These are phyloP conservation scores for Rostrohypoxylon terebratum DNA, from an alignment of 495 filamentous ascomycete species.

Conservation along the genomic window DNA sequence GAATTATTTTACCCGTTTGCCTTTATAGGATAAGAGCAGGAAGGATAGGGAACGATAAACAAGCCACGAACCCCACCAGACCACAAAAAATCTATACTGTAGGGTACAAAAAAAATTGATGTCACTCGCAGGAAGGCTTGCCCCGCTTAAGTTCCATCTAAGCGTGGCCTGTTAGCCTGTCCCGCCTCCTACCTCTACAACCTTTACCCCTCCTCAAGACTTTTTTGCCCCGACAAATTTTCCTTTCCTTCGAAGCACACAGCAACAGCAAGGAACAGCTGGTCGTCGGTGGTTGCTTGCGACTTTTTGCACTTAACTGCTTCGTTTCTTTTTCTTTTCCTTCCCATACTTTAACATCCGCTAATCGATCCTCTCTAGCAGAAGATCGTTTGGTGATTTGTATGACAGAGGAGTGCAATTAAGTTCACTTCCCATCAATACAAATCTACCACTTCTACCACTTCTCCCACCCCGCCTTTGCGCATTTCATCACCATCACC, in stretches of 20 bases:
- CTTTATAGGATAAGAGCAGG: conserved; percentile 24
- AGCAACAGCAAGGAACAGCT: conserved; percentile 31
- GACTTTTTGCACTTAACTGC: conserved; percentile 42
- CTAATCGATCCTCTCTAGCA: conserved; percentile 38
- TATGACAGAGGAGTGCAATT: conserved; percentile 38
- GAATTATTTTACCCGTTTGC: conserved; percentile 29
- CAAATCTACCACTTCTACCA: conserved; percentile 17
- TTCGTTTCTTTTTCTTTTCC: conserved; percentile 29
- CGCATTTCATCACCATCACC: too few species aligned
- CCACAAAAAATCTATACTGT: conserved; percentile 19
- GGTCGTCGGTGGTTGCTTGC: conserved; percentile 52
- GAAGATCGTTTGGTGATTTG: conserved; percentile 41
- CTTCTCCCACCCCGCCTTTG: conserved; percentile 33
- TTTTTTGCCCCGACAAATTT: conserved; percentile 41
- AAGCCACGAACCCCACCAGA: conserved; percentile 20
- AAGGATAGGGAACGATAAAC: background rate
- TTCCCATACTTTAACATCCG: conserved; percentile 23
- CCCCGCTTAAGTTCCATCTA: conserved; percentile 26
- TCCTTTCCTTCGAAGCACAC: conserved; percentile 44
- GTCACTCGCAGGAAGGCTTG: conserved; percentile 18
- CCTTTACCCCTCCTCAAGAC: conserved; percentile 43
- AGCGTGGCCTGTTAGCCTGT: background rate
- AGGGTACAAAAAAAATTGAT: conserved; percentile 25
- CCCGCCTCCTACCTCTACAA: conserved; percentile 24
- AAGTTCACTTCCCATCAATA: conserved; percentile 37